A percentile compares a stretch with the other conserved stretches of the same genome.
phyloP scores from a whole-genome alignment of 306 rosid species.

The Vicia villosa region DNA sequence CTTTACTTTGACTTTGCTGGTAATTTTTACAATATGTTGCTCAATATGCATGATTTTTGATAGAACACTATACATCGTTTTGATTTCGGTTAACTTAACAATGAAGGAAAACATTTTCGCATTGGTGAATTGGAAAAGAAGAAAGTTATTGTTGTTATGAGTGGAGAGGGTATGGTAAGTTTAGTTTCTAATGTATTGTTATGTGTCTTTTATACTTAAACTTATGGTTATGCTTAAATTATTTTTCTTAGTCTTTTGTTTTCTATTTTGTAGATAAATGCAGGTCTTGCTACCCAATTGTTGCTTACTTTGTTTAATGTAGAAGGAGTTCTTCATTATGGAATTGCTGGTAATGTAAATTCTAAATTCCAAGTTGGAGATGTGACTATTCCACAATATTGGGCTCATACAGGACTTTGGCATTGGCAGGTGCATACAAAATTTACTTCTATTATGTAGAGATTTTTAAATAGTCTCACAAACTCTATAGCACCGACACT shows the following conservation, averaged over 20 bases:
- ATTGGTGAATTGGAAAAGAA: constrained; percentile 56
- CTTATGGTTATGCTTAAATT: background rate
- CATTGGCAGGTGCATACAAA: constrained; percentile 68
- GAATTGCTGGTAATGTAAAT: constrained; percentile 80
- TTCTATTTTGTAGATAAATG: constrained; percentile 61
- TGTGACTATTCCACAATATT: constrained; percentile 65
- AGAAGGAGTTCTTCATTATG: constrained; percentile 68
- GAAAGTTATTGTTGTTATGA: constrained; percentile 62
- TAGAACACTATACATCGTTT: background rate
- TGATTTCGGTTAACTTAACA: background rate
- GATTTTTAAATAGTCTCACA: background rate
- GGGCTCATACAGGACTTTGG: constrained; percentile 90
- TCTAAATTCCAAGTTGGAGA: constrained; percentile 74
- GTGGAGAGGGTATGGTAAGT: constrained; percentile 72
- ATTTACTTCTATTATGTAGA: background rate
- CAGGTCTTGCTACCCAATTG: constrained; percentile 66
- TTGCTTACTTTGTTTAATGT: constrained; percentile 57
- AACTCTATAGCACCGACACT: no score
- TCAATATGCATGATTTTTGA: background rate
- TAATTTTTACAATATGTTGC: constrained; percentile 16
- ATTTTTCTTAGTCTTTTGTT: background rate
- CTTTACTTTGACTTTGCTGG: constrained; percentile 68
- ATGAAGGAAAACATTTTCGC: constrained; percentile 68
- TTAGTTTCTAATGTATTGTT: background rate
- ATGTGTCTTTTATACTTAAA: background rate